Percentiles rank a stretch among this genome's conserved stretches.
Conservation (phyloP, 83 land plant genomes). For the Picea abies region DNA sequence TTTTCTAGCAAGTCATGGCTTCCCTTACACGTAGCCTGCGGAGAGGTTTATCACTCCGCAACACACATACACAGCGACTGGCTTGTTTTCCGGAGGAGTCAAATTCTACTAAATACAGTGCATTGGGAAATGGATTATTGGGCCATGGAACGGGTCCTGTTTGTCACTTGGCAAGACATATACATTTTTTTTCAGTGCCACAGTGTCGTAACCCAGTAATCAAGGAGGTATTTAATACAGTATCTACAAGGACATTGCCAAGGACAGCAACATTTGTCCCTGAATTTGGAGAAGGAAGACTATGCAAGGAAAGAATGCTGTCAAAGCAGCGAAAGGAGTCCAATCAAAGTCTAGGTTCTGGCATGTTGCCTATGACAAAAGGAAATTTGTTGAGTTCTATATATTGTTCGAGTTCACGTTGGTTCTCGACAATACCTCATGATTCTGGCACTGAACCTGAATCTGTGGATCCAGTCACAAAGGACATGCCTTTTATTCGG, state of each 20-base stretch:
- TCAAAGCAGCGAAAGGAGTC: no score
- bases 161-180: not conserved
- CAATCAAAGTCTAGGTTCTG: not conserved
- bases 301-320: no score
- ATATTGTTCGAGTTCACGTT: not conserved
- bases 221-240: not conserved
- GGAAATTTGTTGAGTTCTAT: not conserved
- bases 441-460: conserved; percentile 6
- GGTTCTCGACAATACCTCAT: not conserved
- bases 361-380: not conserved
- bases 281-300: not conserved
- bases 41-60: not conserved
- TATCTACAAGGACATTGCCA: conserved; percentile 1
- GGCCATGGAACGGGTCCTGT: not conserved
- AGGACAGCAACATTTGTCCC: not conserved
- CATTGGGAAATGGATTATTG: conserved; percentile 2
- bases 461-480: not conserved
- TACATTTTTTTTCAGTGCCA: not conserved
- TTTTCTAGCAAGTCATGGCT: not conserved
- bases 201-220: not conserved
- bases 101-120: not conserved
- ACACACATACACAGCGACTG: not conserved
- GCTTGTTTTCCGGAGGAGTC: not conserved
- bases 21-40: conserved; percentile 2
- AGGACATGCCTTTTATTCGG: not conserved